Conservation (phyloP, 805 yeast species). For the Maudiozyma pseudohumilis region DNA sequence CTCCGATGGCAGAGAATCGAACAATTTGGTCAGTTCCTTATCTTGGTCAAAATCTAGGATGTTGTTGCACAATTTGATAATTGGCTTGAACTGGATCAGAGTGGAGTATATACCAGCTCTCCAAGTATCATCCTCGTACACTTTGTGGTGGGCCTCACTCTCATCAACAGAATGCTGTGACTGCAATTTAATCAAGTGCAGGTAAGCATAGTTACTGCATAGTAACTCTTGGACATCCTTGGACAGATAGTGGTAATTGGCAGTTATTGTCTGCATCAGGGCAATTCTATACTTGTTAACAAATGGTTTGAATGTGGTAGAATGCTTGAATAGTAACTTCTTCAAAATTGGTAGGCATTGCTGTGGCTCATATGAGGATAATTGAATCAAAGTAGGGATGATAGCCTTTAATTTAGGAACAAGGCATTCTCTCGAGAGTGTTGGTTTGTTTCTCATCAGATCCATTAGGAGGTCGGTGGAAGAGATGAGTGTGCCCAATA, state of each 20-base stretch:
- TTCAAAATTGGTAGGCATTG: constrained; percentile 33
- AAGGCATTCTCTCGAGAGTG: constrained; percentile 70
- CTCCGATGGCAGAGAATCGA: constrained; percentile 33
- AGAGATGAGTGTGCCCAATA: constrained; percentile 24
- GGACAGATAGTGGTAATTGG: constrained; percentile 34
- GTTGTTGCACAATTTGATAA: constrained; percentile 46
- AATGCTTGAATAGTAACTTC: constrained; percentile 42
- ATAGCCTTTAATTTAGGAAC: constrained; percentile 68
- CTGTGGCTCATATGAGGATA: constrained; percentile 32
- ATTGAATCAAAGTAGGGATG: constrained; percentile 42
- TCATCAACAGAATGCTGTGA: constrained; percentile 32
- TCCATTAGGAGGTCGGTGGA: constrained; percentile 26
- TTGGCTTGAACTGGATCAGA: constrained; percentile 44
- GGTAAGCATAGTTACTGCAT: constrained; percentile 42
- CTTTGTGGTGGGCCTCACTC: constrained; percentile 26
- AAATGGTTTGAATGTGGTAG: constrained; percentile 77
- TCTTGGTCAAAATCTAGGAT: constrained; percentile 52
- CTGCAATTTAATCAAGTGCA: constrained; percentile 47
- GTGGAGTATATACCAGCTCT: constrained; percentile 38
- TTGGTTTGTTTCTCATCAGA: constrained; percentile 67
- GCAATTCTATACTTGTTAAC: constrained; percentile 49
- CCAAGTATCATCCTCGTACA: constrained; percentile 37
- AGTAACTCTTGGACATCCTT: constrained; percentile 32
- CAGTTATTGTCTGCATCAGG: constrained; percentile 30
- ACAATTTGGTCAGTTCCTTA: constrained; percentile 34